Evolutionary conservation across 2,329 filamentous ascomycete genomes (phyloP), one percentile per base, ranked within the genome.

Genomic region (Colletotrichum sp.): DNA sequence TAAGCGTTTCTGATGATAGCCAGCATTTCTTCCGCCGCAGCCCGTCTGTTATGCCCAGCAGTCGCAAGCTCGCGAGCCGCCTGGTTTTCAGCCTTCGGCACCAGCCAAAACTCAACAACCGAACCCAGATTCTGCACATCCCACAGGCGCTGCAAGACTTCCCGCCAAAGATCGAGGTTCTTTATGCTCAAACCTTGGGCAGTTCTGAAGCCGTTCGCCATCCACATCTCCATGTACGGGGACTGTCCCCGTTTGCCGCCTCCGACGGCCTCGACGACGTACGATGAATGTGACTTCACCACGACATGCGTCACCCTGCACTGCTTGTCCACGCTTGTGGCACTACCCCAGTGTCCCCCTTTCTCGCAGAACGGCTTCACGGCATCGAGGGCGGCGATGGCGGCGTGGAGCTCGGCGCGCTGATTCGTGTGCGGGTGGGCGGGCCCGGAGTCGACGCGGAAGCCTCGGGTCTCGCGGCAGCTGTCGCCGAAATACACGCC

Each of bases 381-480:
- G 44, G 44, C n/a, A 52, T 52, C 44, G n/a, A 52, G 44, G n/a
- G n/a, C 44, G n/a, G 44, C 44, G 44, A 52, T 52, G n/a, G 44
- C 44, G 12, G 44, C 44, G n/a, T 52, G 44, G 44, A 13, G 44
- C 44, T 52, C n/a, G n/a, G 44, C 44, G n/a, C 44, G 10, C n/a
- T 52, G 44, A 0, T 52, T 52, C n/a, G 44, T 52, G 44, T 21
- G 44, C n/a, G 6, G n/a, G 12, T 0, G 0, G 44, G 44, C 10
- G n/a, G n/a, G n/a, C 0, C n/a, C n/a, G 6, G 10, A 13, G n/a
- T 52, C n/a, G 44, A 24, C 44, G 0, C n/a, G 0, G 44, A 21
- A 52, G 44, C 44, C n/a, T 7, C 44, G 1, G 44, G 10, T 52
- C n/a, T 13, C 44, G 44, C n/a, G n/a, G 44, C n/a, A 13, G 10